Conservation (phyloP, 805 yeast genomes). For the Isabelozyma heimii region DNA sequence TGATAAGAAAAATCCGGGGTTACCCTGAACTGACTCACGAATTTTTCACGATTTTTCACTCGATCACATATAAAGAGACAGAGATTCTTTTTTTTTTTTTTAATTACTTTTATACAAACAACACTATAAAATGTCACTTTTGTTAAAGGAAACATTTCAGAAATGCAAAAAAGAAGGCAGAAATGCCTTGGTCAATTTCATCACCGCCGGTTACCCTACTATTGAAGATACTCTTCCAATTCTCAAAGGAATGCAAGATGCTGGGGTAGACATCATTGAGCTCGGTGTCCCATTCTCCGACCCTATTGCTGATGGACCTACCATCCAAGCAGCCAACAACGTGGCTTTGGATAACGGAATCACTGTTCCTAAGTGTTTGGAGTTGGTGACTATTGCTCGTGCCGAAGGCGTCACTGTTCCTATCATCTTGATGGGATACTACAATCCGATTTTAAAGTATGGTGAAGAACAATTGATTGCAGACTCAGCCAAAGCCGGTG, state of each 20-base stretch:
- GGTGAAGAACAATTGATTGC: conserved; percentile 83
- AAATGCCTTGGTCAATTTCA: conserved; percentile 84
- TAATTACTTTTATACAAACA: not conserved
- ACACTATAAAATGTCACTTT: conserved; percentile 44
- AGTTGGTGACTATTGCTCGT: conserved; percentile 74
- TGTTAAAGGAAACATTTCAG: conserved; percentile 57
- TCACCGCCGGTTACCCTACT: conserved; percentile 93
- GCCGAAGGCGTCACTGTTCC: conserved; percentile 83
- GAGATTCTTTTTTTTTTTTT: not conserved
- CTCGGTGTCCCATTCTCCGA: conserved; percentile 96
- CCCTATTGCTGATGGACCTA: conserved; percentile 98
- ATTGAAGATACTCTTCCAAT: conserved; percentile 85
- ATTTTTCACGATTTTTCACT: not conserved
- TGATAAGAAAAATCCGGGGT: conserved; percentile 4
- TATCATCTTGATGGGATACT: conserved; percentile 93
- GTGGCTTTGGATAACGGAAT: conserved; percentile 83
- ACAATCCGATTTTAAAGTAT: conserved; percentile 85
- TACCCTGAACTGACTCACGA: conserved; percentile 35
- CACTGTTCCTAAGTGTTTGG: conserved; percentile 66
- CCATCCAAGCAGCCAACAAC: conserved; percentile 86
- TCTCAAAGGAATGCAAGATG: conserved; percentile 83
- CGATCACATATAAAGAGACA: not conserved
- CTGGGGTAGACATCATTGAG: conserved; percentile 95
- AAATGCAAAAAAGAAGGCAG: conserved; percentile 66
- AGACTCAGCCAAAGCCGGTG: conserved; percentile 86